A percentile compares a stretch with the other conserved stretches of the same genome.
Conservation (phyloP, 2,329 filamentous ascomycete genomes). For the Corynespora cassiicola region DNA sequence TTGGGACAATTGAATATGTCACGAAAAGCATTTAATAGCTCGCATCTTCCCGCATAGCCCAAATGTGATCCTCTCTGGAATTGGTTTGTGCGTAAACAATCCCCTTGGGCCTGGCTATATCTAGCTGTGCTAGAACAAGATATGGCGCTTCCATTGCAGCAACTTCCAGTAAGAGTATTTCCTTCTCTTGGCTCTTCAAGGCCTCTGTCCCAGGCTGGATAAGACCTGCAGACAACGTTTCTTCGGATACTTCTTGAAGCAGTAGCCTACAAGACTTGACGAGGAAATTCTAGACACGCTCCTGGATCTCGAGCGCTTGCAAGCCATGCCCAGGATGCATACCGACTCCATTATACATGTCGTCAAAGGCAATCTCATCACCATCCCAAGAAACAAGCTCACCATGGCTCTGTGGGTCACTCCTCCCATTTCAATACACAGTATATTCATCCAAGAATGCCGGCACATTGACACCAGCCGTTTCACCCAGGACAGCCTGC, state of each 20-base stretch:
- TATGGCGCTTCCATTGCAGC: constrained; percentile 59
- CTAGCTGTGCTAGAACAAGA: constrained; percentile 53
- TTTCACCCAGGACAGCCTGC: constrained; percentile 10
- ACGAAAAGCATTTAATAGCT: no score
- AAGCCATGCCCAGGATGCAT: constrained; percentile 57
- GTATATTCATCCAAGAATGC: constrained; percentile 30
- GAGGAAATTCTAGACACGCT: constrained; percentile 57
- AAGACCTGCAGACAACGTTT: constrained; percentile 43
- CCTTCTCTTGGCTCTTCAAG: constrained; percentile 26
- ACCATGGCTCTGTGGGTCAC: constrained; percentile 40
- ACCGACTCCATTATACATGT: constrained; percentile 43
- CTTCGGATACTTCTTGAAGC: constrained; percentile 53
- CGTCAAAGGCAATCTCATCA: constrained; percentile 46
- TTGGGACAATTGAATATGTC: no score
- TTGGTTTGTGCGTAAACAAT: constrained; percentile 51
- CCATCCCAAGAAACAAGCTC: constrained; percentile 46
- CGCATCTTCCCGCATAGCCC: constrained; percentile 65
- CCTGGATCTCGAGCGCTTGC: constrained; percentile 59
- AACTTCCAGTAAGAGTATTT: constrained; percentile 34
- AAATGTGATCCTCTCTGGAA: constrained; percentile 17
- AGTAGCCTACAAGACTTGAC: constrained; percentile 55
- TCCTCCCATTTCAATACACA: constrained; percentile 43
- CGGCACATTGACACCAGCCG: constrained; percentile 6
- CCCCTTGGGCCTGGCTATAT: constrained; percentile 53
- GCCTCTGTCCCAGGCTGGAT: constrained; percentile 48